Percentiles rank a stretch among this genome's conserved stretches.
phyloP scores from a whole-genome alignment of 768 basidiomycete species.

The Psilocybe cubensis region DNA sequence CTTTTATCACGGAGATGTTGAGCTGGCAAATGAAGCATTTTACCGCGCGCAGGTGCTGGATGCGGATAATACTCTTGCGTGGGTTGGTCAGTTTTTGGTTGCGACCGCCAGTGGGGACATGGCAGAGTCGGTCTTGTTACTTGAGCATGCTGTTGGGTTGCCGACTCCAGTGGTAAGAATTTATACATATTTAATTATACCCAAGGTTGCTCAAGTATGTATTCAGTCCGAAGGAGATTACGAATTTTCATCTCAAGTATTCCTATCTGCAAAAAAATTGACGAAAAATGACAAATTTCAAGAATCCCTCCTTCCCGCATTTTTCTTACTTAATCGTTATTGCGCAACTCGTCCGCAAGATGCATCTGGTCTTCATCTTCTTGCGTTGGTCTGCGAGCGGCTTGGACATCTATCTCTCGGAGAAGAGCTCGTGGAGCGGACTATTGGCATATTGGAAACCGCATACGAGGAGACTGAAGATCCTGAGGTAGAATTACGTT shows the following conservation, averaged over 20 bases:
- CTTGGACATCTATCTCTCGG: slow-evolving; percentile 73
- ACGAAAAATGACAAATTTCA: slow-evolving; percentile 17
- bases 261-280: slow-evolving; percentile 35
- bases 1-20: slow-evolving; percentile 74
- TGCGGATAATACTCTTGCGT: slow-evolving; percentile 86
- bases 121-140: slow-evolving; percentile 64
- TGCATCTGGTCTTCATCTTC: slow-evolving; percentile 78
- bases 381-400: slow-evolving; percentile 84
- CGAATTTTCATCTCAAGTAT: slow-evolving; percentile 67
- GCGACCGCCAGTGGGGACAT: slow-evolving; percentile 62
- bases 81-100: slow-evolving; percentile 88
- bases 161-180: slow-evolving; percentile 55
- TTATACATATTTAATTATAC: background rate
- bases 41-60: slow-evolving; percentile 89
- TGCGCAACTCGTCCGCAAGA: slow-evolving; percentile 69
- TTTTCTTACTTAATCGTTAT: slow-evolving; percentile 83
- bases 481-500: slow-evolving; percentile 73
- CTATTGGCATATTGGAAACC: slow-evolving; percentile 78
- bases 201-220: background rate
- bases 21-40: slow-evolving; percentile 86
- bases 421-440: slow-evolving; percentile 54
- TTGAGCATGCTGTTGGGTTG: slow-evolving; percentile 74
- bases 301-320: slow-evolving; percentile 70
- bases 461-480: slow-evolving; percentile 91
- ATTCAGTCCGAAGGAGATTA: slow-evolving; percentile 80